A percentile compares a stretch with the other conserved stretches of the same genome.
Evolutionary conservation across 768 basidiomycete genomes (phyloP).

Genomic region (Mrakia hoshinonis): DNA sequence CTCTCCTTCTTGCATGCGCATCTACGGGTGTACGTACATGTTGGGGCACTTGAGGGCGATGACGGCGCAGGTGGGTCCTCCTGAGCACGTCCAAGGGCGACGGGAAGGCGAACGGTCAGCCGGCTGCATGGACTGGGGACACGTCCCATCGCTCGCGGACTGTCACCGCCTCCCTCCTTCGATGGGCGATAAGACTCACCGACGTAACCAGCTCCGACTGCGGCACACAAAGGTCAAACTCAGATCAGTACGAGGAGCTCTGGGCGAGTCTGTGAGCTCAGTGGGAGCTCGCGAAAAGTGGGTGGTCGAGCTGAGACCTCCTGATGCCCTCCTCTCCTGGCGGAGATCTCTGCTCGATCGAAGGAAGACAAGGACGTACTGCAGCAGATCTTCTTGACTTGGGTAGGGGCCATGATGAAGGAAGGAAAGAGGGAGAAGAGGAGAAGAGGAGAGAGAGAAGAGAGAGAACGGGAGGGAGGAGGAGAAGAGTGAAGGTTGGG

Average conservation of each 20-base stretch:
- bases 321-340: background rate
- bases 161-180: background rate
- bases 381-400: slow-evolving; percentile 77
- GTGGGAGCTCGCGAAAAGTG: background rate
- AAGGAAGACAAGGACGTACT: slow-evolving; percentile 55
- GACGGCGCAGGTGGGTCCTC: slow-evolving; percentile 91
- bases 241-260: background rate
- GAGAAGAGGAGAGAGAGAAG: background rate
- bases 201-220: slow-evolving; percentile 56
- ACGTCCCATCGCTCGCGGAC: background rate
- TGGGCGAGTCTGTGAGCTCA: background rate
- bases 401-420: slow-evolving; percentile 10
- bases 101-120: background rate
- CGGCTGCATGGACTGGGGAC: background rate
- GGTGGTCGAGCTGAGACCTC: background rate
- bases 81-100: slow-evolving; percentile 42
- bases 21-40: slow-evolving; percentile 14
- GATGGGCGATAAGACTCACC: slow-evolving; percentile 46
- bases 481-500: background rate
- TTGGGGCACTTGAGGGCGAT: slow-evolving; percentile 43
- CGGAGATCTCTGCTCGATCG: background rate
- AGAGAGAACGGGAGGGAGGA: background rate
- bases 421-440: background rate
- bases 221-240: background rate
- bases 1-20: background rate